Evolutionary conservation across 1,139 yeast genomes (phyloP).

Genomic region (Geotrichum klebahnii): DNA sequence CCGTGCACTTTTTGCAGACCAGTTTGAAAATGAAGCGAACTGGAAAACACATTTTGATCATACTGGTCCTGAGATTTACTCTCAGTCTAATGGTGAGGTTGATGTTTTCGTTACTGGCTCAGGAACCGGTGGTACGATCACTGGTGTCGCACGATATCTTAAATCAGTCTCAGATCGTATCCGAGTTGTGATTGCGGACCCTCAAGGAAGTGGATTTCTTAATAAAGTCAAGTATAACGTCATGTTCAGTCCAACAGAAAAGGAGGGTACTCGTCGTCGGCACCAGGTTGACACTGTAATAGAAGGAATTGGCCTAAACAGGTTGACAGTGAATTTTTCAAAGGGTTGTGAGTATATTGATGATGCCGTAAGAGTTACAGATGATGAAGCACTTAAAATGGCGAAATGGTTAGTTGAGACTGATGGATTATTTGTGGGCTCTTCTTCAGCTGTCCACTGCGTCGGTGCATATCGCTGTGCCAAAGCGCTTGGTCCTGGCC

Average conservation of each 20-base stretch:
- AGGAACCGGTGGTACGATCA: constrained; percentile 74
- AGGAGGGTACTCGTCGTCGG: constrained; percentile 87
- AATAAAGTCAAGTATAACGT: constrained; percentile 85
- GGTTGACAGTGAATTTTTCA: constrained; percentile 76
- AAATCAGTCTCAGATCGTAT: constrained; percentile 43
- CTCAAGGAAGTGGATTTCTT: constrained; percentile 89
- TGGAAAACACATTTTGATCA: constrained; percentile 79
- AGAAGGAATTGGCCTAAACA: constrained; percentile 88
- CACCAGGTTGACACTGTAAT: constrained; percentile 94
- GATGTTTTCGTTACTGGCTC: constrained; percentile 81
- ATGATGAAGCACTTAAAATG: constrained; percentile 78
- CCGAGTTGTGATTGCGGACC: constrained; percentile 69
- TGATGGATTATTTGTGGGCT: constrained; percentile 89
- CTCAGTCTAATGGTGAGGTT: constrained; percentile 57
- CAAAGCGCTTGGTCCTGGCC: constrained; percentile 53
- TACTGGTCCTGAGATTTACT: constrained; percentile 87
- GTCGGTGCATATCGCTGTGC: constrained; percentile 82
- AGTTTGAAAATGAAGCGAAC: constrained; percentile 86
- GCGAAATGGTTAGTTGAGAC: constrained; percentile 74
- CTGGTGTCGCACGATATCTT: constrained; percentile 76
- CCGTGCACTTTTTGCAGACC: constrained; percentile 83
- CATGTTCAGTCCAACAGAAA: constrained; percentile 84
- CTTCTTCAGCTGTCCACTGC: constrained; percentile 87
- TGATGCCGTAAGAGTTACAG: constrained; percentile 74
- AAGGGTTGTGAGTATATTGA: constrained; percentile 61